Evolutionary conservation across 2,329 filamentous ascomycete species (phyloP).

Genomic region (Neofusicoccum sp.): DNA sequence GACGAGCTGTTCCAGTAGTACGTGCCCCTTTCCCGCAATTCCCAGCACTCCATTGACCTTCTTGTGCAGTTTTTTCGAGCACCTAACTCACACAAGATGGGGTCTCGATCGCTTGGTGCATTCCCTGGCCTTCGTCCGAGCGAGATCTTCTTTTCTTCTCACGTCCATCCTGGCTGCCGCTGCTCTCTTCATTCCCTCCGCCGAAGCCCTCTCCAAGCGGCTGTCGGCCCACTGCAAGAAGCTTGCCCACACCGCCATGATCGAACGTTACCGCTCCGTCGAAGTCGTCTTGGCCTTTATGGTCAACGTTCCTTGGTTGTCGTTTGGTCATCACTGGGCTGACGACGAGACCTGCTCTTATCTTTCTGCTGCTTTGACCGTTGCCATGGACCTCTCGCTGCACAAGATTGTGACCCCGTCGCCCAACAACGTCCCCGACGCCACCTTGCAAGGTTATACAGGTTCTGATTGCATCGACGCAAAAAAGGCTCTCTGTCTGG

Average conservation of each 20-base stretch:
- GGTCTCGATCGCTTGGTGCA: slow-evolving; percentile 68
- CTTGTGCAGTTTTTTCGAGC: slow-evolving; percentile 60
- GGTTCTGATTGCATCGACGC: slow-evolving; percentile 68
- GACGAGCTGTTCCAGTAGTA: slow-evolving; percentile 65
- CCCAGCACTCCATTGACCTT: background rate
- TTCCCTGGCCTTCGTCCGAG: slow-evolving; percentile 63
- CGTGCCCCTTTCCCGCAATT: slow-evolving; percentile 26
- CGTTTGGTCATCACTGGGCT: slow-evolving; percentile 63
- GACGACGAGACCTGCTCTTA: slow-evolving; percentile 73
- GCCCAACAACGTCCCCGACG: slow-evolving; percentile 43
- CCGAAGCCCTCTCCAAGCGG: slow-evolving; percentile 63
- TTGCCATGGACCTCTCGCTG: slow-evolving; percentile 66
- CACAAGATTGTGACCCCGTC: slow-evolving; percentile 67
- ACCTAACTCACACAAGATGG: slow-evolving; percentile 71
- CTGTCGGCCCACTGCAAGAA: slow-evolving; percentile 63
- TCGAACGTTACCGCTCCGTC: slow-evolving; percentile 63
- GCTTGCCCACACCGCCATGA: slow-evolving; percentile 62
- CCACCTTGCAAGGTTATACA: slow-evolving; percentile 51
- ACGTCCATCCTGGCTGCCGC: slow-evolving; percentile 69
- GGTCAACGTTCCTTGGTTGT: slow-evolving; percentile 75
- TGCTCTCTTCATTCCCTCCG: slow-evolving; percentile 64
- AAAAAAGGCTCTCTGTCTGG: slow-evolving; percentile 62
- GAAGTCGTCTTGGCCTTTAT: slow-evolving; percentile 74
- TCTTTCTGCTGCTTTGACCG: slow-evolving; percentile 66
- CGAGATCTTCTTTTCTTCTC: slow-evolving; percentile 67